Conservation (phyloP, 2,329 filamentous ascomycete species). For the Cladosporium sp. region DNA sequence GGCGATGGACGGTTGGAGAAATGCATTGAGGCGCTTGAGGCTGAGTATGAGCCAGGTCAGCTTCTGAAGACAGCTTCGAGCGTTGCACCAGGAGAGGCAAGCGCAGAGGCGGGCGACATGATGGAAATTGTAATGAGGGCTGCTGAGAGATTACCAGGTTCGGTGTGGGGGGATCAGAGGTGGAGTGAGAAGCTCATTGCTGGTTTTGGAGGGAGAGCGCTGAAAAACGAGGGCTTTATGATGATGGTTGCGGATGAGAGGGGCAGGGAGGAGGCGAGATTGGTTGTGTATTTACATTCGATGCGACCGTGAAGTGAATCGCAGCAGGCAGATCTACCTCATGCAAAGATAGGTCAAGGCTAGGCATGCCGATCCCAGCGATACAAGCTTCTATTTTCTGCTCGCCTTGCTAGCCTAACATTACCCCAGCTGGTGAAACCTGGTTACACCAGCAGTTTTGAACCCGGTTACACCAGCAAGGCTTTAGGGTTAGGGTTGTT, state of each 20-base stretch:
- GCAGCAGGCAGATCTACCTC: too few relatives aligned
- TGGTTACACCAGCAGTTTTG: too few relatives aligned
- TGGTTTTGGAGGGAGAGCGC: conserved; percentile 25
- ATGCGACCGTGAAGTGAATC: not conserved
- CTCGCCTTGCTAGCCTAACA: too few relatives aligned
- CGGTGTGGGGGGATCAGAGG: conserved; percentile 21
- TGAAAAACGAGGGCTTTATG: conserved; percentile 26
- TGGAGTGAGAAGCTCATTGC: conserved; percentile 27
- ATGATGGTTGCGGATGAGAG: conserved; percentile 25
- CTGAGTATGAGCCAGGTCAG: conserved; percentile 4
- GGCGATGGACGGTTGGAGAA: conserved; percentile 4
- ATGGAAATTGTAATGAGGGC: conserved; percentile 20
- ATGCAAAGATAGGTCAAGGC: too few relatives aligned
- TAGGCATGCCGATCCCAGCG: too few relatives aligned
- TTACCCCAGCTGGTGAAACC: too few relatives aligned
- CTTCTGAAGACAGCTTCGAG: conserved; percentile 4
- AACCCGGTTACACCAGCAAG: too few relatives aligned
- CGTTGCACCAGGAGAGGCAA: conserved; percentile 11
- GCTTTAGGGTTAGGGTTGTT: too few relatives aligned
- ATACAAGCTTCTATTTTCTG: too few relatives aligned
- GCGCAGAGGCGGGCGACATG: conserved; percentile 21
- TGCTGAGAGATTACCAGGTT: conserved; percentile 14
- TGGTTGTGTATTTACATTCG: conserved; percentile 27
- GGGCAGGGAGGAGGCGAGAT: conserved; percentile 20
- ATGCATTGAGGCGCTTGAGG: conserved; percentile 3